Base-by-base conservation (phyloP, 306 rosid genomes). In the Fragaria iinumae region DNA sequence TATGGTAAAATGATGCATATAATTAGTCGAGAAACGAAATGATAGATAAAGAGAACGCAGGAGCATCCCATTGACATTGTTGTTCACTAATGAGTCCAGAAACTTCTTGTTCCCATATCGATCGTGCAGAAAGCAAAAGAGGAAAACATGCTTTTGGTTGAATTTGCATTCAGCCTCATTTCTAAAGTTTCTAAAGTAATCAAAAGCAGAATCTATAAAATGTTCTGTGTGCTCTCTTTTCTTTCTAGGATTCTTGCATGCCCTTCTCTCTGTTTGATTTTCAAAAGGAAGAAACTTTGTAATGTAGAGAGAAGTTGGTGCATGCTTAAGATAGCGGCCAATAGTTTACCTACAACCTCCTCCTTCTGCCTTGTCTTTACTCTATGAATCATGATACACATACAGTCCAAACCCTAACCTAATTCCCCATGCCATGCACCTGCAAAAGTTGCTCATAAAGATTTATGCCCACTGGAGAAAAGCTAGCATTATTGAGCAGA, bases 181-280 rank as follows among this genome's bases (percentile, higher is more conserved):
- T 67, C 50, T 50, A 41, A 76, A 67, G 57, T 17, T 41, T 38
- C 14, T 14, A 76, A 76, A 66, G 66, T 6, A 66, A 49, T 11
- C 23, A 47, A 44, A 65, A 36, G 69, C 23, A 47, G 67, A 52
- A 18, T 12, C 48, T 36, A 29, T 62, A 62, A 62, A 62, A 10
- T 67, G 29, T 76, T 76, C 69, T 52, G 5, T 68, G 73, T 38
- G n/a, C 14, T 52, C 12, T 52, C 45, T 41, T 41, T 44, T 11
- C 57, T 76, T 67, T 76, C 21, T 16, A 32, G 23, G 44, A 41
- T 56, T n/a, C 68, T 6, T 39, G 74, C 80, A 14, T 53, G 80
- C 60, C 53, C 20, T 21, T 67, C 29, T 67, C 29, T 41, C n/a
- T 49, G 23, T 41, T 67, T 25, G 16, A 8, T 23, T 76, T n/a